These are phyloP conservation scores for Cordyceps farinosa DNA, from an alignment of 2,329 filamentous ascomycete species.

Conservation along the genomic window DNA sequence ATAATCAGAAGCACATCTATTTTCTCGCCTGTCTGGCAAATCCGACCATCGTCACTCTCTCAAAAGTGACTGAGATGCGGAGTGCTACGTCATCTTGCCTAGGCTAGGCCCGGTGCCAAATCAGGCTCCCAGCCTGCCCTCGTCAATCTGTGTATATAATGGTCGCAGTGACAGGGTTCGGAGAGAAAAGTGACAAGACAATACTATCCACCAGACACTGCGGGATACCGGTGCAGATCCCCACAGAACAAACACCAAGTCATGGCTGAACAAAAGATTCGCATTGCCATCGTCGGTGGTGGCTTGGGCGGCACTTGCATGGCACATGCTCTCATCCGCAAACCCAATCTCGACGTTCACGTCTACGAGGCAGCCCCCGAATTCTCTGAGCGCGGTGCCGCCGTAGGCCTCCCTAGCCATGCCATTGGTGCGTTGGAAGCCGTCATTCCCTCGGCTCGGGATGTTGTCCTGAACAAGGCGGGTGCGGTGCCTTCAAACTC, in stretches of 20 bases:
- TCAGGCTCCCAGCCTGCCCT: neutral
- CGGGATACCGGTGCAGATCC: neutral
- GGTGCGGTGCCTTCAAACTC: slow-evolving; percentile 22
- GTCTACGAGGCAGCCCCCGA: slow-evolving; percentile 25
- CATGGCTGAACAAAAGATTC: slow-evolving; percentile 1
- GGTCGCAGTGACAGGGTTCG: neutral
- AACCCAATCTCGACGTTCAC: slow-evolving; percentile 22
- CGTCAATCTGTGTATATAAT: neutral
- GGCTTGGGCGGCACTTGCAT: slow-evolving; percentile 23
- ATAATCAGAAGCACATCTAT: neutral
- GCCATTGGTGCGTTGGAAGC: slow-evolving; percentile 20
- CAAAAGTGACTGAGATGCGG: neutral
- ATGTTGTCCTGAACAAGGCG: slow-evolving; percentile 19
- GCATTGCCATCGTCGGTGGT: slow-evolving; percentile 25
- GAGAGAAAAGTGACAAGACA: no score
- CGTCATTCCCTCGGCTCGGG: slow-evolving; percentile 12
- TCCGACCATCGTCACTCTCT: neutral
- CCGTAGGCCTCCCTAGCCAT: slow-evolving; percentile 22
- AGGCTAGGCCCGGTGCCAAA: neutral
- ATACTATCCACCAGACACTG: no score
- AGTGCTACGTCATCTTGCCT: no score
- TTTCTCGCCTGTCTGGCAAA: neutral
- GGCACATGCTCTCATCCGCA: slow-evolving; percentile 22
- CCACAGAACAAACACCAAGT: neutral
- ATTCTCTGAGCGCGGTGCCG: slow-evolving; percentile 25